phyloP scores from a whole-genome alignment of 305 asterid genomes.

The Rubia balearica region DNA sequence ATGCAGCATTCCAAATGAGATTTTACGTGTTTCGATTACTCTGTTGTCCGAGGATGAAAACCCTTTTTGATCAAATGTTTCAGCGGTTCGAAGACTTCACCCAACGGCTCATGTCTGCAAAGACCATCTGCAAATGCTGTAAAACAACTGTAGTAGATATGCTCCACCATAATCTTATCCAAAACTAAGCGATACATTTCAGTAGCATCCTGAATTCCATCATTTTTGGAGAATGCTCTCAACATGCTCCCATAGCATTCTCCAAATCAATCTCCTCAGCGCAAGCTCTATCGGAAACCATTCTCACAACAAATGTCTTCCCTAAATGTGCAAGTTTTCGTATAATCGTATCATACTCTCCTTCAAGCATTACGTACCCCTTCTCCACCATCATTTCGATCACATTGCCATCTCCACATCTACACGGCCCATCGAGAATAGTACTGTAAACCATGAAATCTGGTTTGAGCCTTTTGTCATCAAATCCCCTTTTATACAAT shows the following conservation, averaged over 20 bases:
- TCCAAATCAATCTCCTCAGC: too few species aligned
- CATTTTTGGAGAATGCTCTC: too few species aligned
- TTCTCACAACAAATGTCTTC: too few species aligned
- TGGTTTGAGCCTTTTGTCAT: slow-evolving; percentile 7
- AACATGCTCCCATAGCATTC: too few species aligned
- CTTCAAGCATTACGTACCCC: slow-evolving; percentile 24
- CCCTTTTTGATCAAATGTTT: slow-evolving; percentile 38
- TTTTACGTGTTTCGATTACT: slow-evolving; percentile 35
- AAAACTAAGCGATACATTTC: slow-evolving; percentile 24
- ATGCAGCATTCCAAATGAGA: slow-evolving; percentile 34
- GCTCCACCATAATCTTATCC: slow-evolving; percentile 23
- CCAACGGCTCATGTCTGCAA: slow-evolving; percentile 48
- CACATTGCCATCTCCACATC: slow-evolving; percentile 29
- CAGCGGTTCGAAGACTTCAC: slow-evolving; percentile 36
- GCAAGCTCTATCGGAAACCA: too few species aligned
- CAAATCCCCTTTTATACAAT: slow-evolving; percentile 54
- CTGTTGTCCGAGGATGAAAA: slow-evolving; percentile 23
- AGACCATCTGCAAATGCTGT: slow-evolving; percentile 38
- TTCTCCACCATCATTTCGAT: slow-evolving; percentile 37
- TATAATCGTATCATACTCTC: slow-evolving; percentile 37
- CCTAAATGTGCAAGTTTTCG: slow-evolving; percentile 31
- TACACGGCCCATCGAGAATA: slow-evolving; percentile 72
- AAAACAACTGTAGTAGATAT: slow-evolving; percentile 30
- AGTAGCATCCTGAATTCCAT: too few species aligned
- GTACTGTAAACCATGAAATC: slow-evolving; percentile 40